Conservation (phyloP, 768 basidiomycete species). For the Jaapia argillacea region DNA sequence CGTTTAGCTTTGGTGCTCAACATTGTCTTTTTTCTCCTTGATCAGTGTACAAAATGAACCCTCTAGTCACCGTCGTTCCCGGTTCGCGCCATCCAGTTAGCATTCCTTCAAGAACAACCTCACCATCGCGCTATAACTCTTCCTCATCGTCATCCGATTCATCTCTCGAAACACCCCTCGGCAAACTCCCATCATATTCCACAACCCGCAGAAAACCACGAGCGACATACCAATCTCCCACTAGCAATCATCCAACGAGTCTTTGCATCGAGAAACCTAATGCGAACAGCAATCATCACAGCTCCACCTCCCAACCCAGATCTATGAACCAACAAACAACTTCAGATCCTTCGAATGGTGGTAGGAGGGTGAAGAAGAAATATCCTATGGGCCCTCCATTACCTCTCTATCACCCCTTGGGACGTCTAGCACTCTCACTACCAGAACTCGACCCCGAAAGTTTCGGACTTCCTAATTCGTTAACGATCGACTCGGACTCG, state of each 20-base stretch:
- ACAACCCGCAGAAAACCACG: conserved; percentile 45
- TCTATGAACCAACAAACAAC: neutral
- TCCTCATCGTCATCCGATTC: neutral
- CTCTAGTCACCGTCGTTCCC: neutral
- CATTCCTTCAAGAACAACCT: neutral
- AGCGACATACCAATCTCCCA: conserved; percentile 49
- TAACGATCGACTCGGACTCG: conserved; percentile 19
- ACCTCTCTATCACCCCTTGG: conserved; percentile 62
- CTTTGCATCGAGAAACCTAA: conserved; percentile 13
- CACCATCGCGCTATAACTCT: neutral
- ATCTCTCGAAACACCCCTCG: neutral
- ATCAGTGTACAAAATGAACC: neutral
- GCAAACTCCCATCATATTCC: conserved; percentile 4
- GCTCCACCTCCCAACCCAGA: neutral
- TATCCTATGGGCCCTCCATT: conserved; percentile 30
- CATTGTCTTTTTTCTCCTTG: no score
- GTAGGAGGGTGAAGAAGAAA: conserved; percentile 10
- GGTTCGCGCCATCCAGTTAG: neutral
- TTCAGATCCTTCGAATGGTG: neutral
- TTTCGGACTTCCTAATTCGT: conserved; percentile 44
- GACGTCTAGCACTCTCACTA: conserved; percentile 51
- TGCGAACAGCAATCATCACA: conserved; percentile 3
- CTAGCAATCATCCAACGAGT: conserved; percentile 21
- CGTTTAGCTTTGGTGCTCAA: no score
- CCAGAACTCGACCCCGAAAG: conserved; percentile 49